Evolutionary conservation across 2,329 filamentous ascomycete genomes (phyloP).

Genomic region (Fusarium drepaniforme): DNA sequence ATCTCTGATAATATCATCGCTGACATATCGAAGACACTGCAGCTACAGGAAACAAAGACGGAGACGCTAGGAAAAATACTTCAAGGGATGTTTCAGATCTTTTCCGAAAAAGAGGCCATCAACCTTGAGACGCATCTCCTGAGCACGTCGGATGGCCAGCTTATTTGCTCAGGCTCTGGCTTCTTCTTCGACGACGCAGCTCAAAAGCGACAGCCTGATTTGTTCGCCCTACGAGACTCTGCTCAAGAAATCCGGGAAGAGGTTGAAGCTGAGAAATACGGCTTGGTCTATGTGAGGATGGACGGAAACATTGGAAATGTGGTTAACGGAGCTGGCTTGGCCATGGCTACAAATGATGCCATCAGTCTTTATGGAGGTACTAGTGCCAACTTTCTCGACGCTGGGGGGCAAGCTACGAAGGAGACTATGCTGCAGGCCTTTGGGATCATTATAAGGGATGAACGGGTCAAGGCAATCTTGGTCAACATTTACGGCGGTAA

Average conservation of each 20-base stretch:
- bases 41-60: background rate
- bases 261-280: slow-evolving; percentile 63
- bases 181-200: slow-evolving; percentile 64
- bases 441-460: slow-evolving; percentile 77
- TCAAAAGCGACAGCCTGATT: slow-evolving; percentile 51
- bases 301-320: slow-evolving; percentile 79
- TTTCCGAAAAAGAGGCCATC: slow-evolving; percentile 60
- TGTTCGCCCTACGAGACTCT: slow-evolving; percentile 54
- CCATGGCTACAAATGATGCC: slow-evolving; percentile 92
- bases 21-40: slow-evolving; percentile 20
- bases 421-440: slow-evolving; percentile 85
- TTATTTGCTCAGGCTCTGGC: slow-evolving; percentile 52
- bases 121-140: slow-evolving; percentile 58
- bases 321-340: slow-evolving; percentile 90
- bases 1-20: slow-evolving; percentile 42
- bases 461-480: slow-evolving; percentile 75
- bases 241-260: slow-evolving; percentile 50
- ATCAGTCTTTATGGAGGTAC: slow-evolving; percentile 75
- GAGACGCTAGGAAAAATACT: slow-evolving; percentile 39
- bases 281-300: slow-evolving; percentile 83
- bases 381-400: slow-evolving; percentile 89
- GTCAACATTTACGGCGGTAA: slow-evolving; percentile 67
- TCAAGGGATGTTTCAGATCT: slow-evolving; percentile 50
- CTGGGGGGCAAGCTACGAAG: slow-evolving; percentile 87
- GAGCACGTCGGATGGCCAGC: slow-evolving; percentile 38